Percentiles rank a stretch among this genome's conserved stretches.
These are phyloP conservation scores for Phytophthora syringae DNA, from an alignment of 352 stramenopile species.

Conservation along the genomic window DNA sequence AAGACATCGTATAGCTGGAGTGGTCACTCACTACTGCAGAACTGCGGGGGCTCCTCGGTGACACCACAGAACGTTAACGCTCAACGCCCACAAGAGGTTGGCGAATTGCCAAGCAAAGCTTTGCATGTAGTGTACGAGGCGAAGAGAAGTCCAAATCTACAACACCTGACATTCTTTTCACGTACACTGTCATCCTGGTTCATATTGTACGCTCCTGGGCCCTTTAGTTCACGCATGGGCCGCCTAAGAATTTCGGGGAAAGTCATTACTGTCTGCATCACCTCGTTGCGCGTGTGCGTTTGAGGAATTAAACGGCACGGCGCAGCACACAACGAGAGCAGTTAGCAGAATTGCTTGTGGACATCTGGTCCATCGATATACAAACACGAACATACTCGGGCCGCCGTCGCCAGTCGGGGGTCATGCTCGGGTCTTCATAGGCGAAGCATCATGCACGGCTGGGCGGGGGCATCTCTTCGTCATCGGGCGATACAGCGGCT, in stretches of 20 bases:
- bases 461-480: constrained; percentile 13
- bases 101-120: background rate
- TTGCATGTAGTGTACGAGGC: background rate
- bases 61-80: too few species aligned
- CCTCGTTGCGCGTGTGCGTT: constrained; percentile 21
- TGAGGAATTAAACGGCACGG: constrained; percentile 8
- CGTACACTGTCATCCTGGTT: constrained; percentile 19
- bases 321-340: constrained; percentile 29
- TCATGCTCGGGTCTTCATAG: constrained; percentile 13
- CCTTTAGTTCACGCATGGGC: constrained; percentile 6
- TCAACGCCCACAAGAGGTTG: background rate
- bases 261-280: constrained; percentile 39
- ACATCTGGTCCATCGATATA: constrained; percentile 22
- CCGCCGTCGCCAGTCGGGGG: constrained; percentile 1
- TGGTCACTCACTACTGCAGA: too few species aligned
- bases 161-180: constrained; percentile 18
- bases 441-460: constrained; percentile 34
- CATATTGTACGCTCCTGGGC: constrained; percentile 18
- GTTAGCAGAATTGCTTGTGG: constrained; percentile 22
- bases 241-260: constrained; percentile 22
- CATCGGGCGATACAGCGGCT: constrained; percentile 18
- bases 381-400: constrained; percentile 1
- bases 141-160: constrained; percentile 20
- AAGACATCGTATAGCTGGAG: too few species aligned
- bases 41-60: too few species aligned